Conservation (phyloP, 164 flowering plant species). For the Berberis thunbergii region DNA sequence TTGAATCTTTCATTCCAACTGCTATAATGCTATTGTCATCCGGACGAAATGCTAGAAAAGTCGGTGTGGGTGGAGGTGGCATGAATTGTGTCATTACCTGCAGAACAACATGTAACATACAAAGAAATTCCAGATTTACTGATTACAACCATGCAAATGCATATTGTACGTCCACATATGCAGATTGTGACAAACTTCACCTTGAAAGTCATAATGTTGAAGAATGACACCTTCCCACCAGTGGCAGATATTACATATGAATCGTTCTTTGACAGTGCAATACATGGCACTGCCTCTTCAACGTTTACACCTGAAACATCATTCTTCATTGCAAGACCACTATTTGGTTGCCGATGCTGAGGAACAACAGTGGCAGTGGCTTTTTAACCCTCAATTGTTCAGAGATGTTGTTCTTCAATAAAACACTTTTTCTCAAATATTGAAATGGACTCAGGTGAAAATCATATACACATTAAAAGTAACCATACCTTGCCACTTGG, state of each 20-base stretch:
- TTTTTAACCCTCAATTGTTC: constrained; percentile 33
- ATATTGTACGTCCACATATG: not conserved
- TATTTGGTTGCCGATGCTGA: constrained; percentile 93
- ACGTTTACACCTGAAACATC: constrained; percentile 64
- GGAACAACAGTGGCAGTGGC: constrained; percentile 85
- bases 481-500: constrained; percentile 71
- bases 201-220: constrained; percentile 98
- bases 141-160: not conserved
- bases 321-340: constrained; percentile 92
- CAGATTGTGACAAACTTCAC: constrained; percentile 18
- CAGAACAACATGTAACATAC: not conserved
- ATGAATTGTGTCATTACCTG: constrained; percentile 95
- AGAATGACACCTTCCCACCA: constrained; percentile 91
- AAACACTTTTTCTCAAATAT: not conserved
- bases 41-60: constrained; percentile 94
- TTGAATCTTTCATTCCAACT: constrained; percentile 92
- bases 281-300: constrained; percentile 92
- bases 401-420: constrained; percentile 14
- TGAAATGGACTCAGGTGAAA: not conserved
- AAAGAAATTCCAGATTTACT: not conserved
- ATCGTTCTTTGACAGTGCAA: constrained; percentile 95
- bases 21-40: constrained; percentile 91
- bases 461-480: not conserved
- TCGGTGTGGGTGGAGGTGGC: constrained; percentile 91
- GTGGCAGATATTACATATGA: constrained; percentile 93